These are phyloP conservation scores for Metschnikowia gelsemii DNA, from an alignment of 805 yeast species.

Conservation along the genomic window DNA sequence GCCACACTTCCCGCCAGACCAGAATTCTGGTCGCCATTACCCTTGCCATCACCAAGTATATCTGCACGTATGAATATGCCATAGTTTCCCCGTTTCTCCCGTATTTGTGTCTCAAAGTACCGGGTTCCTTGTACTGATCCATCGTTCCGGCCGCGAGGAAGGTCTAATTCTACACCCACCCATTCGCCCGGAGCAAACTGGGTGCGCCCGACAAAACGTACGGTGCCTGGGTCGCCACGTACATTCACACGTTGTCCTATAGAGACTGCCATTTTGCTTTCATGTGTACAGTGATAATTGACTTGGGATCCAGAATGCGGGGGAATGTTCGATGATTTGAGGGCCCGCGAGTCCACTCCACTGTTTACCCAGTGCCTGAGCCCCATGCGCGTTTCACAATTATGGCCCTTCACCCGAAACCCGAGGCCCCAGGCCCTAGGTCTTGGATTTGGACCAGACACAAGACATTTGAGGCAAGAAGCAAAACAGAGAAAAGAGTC, in stretches of 20 bases:
- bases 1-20: slow-evolving; percentile 1
- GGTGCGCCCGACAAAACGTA: slow-evolving; percentile 53
- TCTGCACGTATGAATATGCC: slow-evolving; percentile 53
- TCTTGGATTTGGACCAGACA: too few species aligned
- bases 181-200: slow-evolving; percentile 58
- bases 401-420: too few species aligned
- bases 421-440: too few species aligned
- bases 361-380: too few species aligned
- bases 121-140: slow-evolving; percentile 46
- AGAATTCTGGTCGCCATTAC: too few species aligned
- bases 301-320: neutral
- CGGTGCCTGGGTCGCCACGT: slow-evolving; percentile 42
- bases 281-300: neutral
- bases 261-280: slow-evolving; percentile 2
- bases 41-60: slow-evolving; percentile 27
- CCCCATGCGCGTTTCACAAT: too few species aligned
- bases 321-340: too few species aligned
- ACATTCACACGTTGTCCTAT: slow-evolving; percentile 37
- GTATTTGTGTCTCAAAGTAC: slow-evolving; percentile 49
- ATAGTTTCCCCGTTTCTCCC: slow-evolving; percentile 28
- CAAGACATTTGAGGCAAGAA: too few species aligned
- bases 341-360: too few species aligned
- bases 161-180: slow-evolving; percentile 49
- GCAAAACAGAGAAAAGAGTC: too few species aligned
- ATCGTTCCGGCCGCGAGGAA: slow-evolving; percentile 46